Percentiles rank a stretch among this genome's conserved stretches.
phyloP scores from a whole-genome alignment of 208 protist species.

The Wallacemonas rigidus region DNA sequence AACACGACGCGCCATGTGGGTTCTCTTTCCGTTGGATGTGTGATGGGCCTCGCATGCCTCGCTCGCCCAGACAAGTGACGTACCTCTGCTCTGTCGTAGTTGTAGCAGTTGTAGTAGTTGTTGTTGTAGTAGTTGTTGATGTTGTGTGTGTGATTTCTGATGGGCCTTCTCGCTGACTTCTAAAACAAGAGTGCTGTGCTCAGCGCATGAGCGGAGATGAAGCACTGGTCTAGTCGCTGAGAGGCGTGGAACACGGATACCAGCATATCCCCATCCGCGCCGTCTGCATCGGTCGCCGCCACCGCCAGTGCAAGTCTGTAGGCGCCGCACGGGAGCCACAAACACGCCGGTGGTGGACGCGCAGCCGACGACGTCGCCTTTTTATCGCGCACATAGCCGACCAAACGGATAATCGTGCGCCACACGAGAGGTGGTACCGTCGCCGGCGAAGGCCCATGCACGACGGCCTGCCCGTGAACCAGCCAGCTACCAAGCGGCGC shows the following conservation, averaged over 20 bases:
- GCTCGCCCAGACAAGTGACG: too few species aligned
- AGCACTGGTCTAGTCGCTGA: constrained; percentile 11
- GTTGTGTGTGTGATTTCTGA: background rate
- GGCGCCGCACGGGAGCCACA: constrained; percentile 11
- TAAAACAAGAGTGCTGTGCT: background rate
- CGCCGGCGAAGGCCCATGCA: background rate
- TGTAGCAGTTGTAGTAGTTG: too few species aligned
- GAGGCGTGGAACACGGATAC: constrained; percentile 6
- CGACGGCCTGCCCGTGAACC: constrained; percentile 2
- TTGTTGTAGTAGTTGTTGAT: background rate
- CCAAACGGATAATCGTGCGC: constrained; percentile 1
- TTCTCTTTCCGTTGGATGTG: too few species aligned
- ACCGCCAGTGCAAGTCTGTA: constrained; percentile 12
- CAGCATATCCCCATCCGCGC: constrained; percentile 8
- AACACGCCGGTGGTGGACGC: background rate
- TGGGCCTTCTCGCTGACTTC: background rate
- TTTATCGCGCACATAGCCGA: constrained; percentile 8
- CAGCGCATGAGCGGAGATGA: constrained; percentile 1
- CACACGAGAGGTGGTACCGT: constrained; percentile 1
- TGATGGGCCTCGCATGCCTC: too few species aligned
- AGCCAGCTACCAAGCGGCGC: background rate
- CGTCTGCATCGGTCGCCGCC: constrained; percentile 7
- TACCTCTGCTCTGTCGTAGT: too few species aligned
- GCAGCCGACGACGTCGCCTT: background rate
- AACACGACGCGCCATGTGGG: too few species aligned